Base-by-base conservation (phyloP, 1,284 basidiomycete species). In the Xerocomus nothofagi region DNA sequence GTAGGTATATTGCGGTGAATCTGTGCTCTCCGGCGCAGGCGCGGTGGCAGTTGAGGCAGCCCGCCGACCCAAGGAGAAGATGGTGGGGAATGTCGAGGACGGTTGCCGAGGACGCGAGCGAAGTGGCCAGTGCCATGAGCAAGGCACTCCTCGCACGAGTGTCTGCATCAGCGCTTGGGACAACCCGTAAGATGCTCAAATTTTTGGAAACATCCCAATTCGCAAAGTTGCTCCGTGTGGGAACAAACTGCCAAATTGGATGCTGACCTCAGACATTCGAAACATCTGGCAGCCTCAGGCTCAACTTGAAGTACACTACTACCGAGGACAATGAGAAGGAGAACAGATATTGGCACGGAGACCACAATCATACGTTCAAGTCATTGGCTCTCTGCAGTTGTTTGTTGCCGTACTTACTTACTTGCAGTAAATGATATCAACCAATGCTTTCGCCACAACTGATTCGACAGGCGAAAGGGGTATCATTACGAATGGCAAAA, bases 11-110 rank as follows among this genome's bases (percentile, higher is more conserved):
- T 56, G 46, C 9, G 57, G 50, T 24, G 36, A 0, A n/a, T 62
- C 55, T 8, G 47, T 18, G 40, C 30, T 45, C n/a, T 52, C 48
- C 26, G 31, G 26, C 5, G 11, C 34, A 17, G 24, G 32, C 27
- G 54, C 61, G 2, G 61, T 44, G 7, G 65, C 64, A 12, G 68
- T 57, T 18, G 70, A 68, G n/a, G 69, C 66, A 20, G 53, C 42
- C 20, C 65, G 64, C 47, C 51, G 53, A 2, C 54, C 49, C 6
- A 40, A 33, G 32, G 36, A 27, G 3, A 39, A 49, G 20, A 34
- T 11, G 12, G 29, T 14, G 1, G 51, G 21, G 14, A 30, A 9
- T 7, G 30, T 54, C 4, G 31, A 43, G 12, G 47, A 39, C 4
- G 45, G n/a, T 8, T 30, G 44, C 24, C 41, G 56, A 36, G 57